Percentiles rank a stretch among this genome's conserved stretches.
phyloP scores from a whole-genome alignment of 2,329 filamentous ascomycete genomes.

The Aspergillus arachidicola region DNA sequence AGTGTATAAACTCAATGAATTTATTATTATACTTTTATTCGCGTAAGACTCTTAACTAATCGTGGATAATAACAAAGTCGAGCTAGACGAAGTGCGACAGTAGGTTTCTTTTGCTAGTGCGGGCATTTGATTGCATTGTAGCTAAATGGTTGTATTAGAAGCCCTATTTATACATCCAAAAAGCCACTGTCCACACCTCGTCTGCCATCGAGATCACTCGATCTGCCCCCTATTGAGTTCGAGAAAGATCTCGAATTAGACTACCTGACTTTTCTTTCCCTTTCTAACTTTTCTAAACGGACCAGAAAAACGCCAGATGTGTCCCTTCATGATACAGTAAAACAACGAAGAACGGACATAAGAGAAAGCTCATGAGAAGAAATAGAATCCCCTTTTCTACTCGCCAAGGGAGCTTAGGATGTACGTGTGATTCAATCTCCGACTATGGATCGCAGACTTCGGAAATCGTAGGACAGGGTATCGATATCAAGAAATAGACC shows the following conservation, averaged over 20 bases:
- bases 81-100: background rate
- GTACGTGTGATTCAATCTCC: background rate
- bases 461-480: constrained; percentile 27
- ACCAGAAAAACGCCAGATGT: constrained; percentile 22
- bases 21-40: background rate
- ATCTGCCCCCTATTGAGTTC: background rate
- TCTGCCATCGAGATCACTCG: background rate
- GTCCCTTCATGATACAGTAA: constrained; percentile 10
- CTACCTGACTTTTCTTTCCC: background rate
- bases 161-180: background rate
- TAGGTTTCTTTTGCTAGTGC: background rate
- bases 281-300: constrained; percentile 12
- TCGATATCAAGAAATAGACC: constrained; percentile 30
- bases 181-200: background rate
- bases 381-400: constrained; percentile 2
- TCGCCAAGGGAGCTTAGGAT: background rate
- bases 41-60: background rate
- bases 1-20: background rate
- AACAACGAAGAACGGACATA: background rate
- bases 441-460: background rate
- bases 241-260: background rate
- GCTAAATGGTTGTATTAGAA: background rate
- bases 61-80: background rate
- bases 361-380: constrained; percentile 1
- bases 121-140: background rate